Evolutionary conservation across 179 eudicot genomes (phyloP), one percentile per base, ranked within the genome.

Genomic region (Drosera spatulata): DNA sequence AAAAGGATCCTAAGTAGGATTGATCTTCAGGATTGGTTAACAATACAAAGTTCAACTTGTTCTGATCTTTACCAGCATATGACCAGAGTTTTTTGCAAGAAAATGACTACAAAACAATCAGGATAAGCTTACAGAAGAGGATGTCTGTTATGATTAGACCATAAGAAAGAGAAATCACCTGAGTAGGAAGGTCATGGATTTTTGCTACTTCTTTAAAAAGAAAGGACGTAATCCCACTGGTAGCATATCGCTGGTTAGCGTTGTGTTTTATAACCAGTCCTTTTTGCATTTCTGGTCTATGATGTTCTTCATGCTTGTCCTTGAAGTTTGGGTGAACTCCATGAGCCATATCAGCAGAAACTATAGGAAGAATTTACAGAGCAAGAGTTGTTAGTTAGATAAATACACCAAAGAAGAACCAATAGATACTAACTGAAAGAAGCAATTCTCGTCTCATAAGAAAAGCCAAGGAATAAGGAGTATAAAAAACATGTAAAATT

Each of bases 291-390:
- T 86, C 74, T 13, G 99, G 99, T 39, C 90, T 83, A 77, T 93
- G 99, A 65, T 86, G 83, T 58, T 93, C 99, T 73, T 93, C 99
- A 53, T 93, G 96, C 75, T 89, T 89, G 58, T 93, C 99, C 65
- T 60, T 59, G 64, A 79, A 89, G 74, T 93, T 93, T 55, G 97
- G 97, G 71, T 93, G 97, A 70, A 93, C 93, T 66, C 97, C 96
- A 75, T 93, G 99, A 69, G 99, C 99, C 97, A 93, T 93, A 65
- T 93, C 99, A 71, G 99, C 95, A 58, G 99, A 93, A 37, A 93
- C 99, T 93, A 61, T 63, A 33, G 13, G 22, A 10, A 43, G 15
- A 6, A 50, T 66, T 56, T 6, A 41, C 61, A 63, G 22, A 13
- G 41, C 39, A 40, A 59, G 52, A 63, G 73, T 60, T 57, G 22